Evolutionary conservation across 1,284 basidiomycete species (phyloP).

Genomic region (Puccinia sorghi): DNA sequence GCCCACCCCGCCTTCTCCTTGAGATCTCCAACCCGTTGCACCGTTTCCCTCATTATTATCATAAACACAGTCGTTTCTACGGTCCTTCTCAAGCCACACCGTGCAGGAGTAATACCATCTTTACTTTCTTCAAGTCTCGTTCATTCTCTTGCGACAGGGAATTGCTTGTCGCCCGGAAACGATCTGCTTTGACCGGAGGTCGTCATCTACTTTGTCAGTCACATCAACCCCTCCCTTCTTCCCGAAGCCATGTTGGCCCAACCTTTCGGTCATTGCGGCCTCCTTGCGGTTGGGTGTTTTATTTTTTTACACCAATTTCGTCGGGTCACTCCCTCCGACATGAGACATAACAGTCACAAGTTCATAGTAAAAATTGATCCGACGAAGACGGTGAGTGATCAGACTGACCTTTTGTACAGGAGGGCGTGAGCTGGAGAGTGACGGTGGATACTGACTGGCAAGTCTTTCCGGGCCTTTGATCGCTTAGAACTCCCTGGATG

Average conservation of each 20-base stretch:
- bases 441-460: not conserved
- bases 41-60: too few relatives aligned
- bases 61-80: too few relatives aligned
- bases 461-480: not conserved
- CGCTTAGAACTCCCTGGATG: constrained; percentile 19
- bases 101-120: not conserved
- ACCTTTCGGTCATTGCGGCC: not conserved
- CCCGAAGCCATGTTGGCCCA: not conserved
- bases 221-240: not conserved
- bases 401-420: not conserved
- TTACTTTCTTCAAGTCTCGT: not conserved
- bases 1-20: too few relatives aligned
- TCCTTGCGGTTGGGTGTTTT: not conserved
- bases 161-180: not conserved
- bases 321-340: constrained; percentile 4
- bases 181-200: not conserved
- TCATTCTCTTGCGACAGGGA: not conserved
- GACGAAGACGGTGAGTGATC: not conserved
- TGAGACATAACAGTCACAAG: not conserved
- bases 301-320: not conserved
- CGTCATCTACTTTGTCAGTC: not conserved
- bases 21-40: too few relatives aligned
- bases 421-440: not conserved
- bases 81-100: too few relatives aligned
- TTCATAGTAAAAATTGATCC: constrained; percentile 25